Conservation (phyloP, 2,329 filamentous ascomycete genomes). For the Graphium sp. region DNA sequence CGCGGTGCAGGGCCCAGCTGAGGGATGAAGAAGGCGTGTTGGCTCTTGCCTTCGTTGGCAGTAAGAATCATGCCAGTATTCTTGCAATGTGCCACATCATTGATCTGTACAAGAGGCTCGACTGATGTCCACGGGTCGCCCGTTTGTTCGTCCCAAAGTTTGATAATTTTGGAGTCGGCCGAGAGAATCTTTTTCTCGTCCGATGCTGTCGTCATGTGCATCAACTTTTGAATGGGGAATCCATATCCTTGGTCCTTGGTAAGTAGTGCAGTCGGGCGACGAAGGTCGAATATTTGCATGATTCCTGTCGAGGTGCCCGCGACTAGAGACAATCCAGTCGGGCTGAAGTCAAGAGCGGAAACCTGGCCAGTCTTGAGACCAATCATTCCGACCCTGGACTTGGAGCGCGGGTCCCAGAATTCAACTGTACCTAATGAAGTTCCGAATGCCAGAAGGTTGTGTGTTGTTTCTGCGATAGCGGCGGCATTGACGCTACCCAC, state of each 20-base stretch:
- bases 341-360: slow-evolving; percentile 74
- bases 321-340: slow-evolving; percentile 68
- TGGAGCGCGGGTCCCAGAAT: slow-evolving; percentile 84
- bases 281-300: slow-evolving; percentile 80
- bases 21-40: slow-evolving; percentile 89
- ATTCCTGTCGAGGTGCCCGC: slow-evolving; percentile 80
- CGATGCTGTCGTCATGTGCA: slow-evolving; percentile 52
- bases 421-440: slow-evolving; percentile 92
- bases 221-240: slow-evolving; percentile 75
- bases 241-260: slow-evolving; percentile 95
- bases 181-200: slow-evolving; percentile 80
- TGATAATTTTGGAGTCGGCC: slow-evolving; percentile 89
- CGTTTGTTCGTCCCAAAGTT: slow-evolving; percentile 76
- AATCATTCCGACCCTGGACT: slow-evolving; percentile 64
- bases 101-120: slow-evolving; percentile 87
- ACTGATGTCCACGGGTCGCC: slow-evolving; percentile 91
- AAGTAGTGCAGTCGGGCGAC: slow-evolving; percentile 69
- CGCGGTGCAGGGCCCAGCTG: slow-evolving; percentile 83
- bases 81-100: slow-evolving; percentile 83
- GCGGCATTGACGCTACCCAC: slow-evolving; percentile 78
- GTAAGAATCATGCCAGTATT: slow-evolving; percentile 91
- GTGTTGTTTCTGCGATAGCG: slow-evolving; percentile 72
- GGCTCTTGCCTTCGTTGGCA: slow-evolving; percentile 89
- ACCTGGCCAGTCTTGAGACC: slow-evolving; percentile 54
- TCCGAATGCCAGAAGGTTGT: slow-evolving; percentile 84